Evolutionary conservation across 305 asterid species (phyloP), one percentile per base, ranked within the genome.

Genomic region (Solanum hybrid): DNA sequence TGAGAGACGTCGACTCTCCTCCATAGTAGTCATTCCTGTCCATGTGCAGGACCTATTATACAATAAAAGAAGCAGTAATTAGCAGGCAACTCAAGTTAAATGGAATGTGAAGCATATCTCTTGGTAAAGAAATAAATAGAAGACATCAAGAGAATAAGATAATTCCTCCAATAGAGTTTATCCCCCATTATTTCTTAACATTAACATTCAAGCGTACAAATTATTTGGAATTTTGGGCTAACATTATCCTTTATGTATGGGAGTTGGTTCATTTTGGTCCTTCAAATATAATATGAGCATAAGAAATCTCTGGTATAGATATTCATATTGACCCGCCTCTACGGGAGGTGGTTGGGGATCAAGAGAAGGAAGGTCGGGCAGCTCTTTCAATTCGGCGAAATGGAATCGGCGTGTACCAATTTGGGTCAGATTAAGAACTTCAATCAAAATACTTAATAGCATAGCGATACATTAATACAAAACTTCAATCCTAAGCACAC

Each of bases 21-120:
- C 99, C 99, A 91, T 97, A 97, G 88, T 97, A 95, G 93, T 97
- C 99, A 92, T 97, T 96, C 91, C 98, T 95, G 91, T 97, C 99
- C 99, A 97, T 96, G 89, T 97, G 99, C 77, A 97, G 96, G 76
- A 97, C 99, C 99, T 97, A 93, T 90, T 93, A 74, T 86, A 90
- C 89, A 86, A 18, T 77, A 57, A 6, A 40, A 20, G n/a, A 16
- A 39, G 10, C 24, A 42, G 16, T 26, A 71, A 46, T n/a, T 11
- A 61, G 37, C 34, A 37, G 75, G 2, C 13, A 24, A 37, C 35
- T 82, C 36, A 16, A 82, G 16, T 26, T 7, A 40, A 82, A 82
- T 0, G 22, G 39, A 29, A 28, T 28, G 8, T 46, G 75, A 24
- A 24, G 16, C 75, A 11, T 69, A 69, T 24, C 31, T 69, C 16